Conservation (phyloP, 2,329 filamentous ascomycete genomes). For the Hymenoscyphus infarciens region DNA sequence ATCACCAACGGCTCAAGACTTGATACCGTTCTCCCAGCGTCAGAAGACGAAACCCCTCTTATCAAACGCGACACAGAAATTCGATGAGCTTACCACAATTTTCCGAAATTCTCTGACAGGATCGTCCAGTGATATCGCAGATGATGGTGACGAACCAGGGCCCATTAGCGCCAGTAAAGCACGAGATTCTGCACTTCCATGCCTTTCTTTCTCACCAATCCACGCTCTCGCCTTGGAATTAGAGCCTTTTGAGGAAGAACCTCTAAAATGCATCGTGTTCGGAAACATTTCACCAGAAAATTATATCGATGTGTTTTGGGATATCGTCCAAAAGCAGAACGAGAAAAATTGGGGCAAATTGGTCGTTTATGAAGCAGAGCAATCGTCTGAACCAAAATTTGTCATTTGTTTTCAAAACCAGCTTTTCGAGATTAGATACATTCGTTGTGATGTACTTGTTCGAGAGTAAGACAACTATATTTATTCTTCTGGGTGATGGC, state of each 20-base stretch:
- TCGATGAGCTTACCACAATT: constrained; percentile 3
- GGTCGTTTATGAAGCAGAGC: constrained; percentile 16
- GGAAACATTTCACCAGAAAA: constrained; percentile 13
- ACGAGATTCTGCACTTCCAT: constrained; percentile 1
- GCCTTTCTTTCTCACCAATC: constrained; percentile 8
- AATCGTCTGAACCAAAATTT: constrained; percentile 6
- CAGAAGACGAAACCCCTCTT: no score
- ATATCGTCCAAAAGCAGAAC: constrained; percentile 8
- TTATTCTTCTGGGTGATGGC: background rate
- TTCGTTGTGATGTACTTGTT: constrained; percentile 18
- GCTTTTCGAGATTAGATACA: constrained; percentile 20
- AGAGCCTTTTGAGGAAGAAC: constrained; percentile 10
- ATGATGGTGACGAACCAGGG: background rate
- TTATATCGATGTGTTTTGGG: constrained; percentile 17
- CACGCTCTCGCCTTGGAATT: constrained; percentile 8
- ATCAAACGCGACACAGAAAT: background rate
- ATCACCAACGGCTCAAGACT: constrained; percentile 2
- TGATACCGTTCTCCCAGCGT: background rate
- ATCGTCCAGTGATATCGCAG: background rate
- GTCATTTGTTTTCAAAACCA: constrained; percentile 13
- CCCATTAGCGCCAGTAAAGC: background rate
- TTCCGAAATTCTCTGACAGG: background rate
- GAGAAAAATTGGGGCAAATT: constrained; percentile 6
- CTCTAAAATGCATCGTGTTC: constrained; percentile 10
- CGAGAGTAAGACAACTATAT: constrained; percentile 15